Conservation (phyloP, 768 basidiomycete genomes). For the Leccinum arenicola region DNA sequence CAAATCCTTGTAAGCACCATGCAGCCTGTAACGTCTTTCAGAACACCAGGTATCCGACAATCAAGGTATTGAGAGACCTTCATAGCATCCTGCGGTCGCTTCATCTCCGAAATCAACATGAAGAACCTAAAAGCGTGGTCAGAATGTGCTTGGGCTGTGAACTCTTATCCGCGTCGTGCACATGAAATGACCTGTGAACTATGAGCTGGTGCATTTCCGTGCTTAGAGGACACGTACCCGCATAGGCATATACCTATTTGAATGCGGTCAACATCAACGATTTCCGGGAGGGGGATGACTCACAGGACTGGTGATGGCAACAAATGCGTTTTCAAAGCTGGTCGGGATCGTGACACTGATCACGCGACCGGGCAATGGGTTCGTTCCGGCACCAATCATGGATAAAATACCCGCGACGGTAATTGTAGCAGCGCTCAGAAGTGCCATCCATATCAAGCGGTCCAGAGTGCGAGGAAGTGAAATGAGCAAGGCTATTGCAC, state of each 20-base stretch:
- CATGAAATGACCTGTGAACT: conserved; percentile 48
- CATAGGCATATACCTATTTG: conserved; percentile 4
- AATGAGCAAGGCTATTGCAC: conserved; percentile 18
- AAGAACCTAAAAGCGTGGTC: conserved; percentile 44
- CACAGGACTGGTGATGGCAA: conserved; percentile 5
- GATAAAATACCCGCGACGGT: conserved; percentile 44
- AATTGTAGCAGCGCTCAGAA: conserved; percentile 43
- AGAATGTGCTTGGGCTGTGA: neutral
- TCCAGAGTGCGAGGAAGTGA: conserved; percentile 20
- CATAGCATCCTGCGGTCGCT: conserved; percentile 49
- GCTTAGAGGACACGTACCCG: conserved; percentile 5
- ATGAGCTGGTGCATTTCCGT: neutral
- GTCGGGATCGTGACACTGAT: conserved; percentile 34
- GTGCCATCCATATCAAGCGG: conserved; percentile 41
- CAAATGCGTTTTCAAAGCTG: conserved; percentile 37
- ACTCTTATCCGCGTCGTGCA: conserved; percentile 17
- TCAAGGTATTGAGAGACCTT: conserved; percentile 39
- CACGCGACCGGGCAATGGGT: conserved; percentile 37
- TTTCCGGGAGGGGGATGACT: neutral
- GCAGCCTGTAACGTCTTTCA: conserved; percentile 31
- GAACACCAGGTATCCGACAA: neutral
- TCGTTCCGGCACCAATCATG: conserved; percentile 49
- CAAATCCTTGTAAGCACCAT: conserved; percentile 51
- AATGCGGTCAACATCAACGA: neutral
- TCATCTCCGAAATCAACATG: conserved; percentile 58